These are phyloP conservation scores for Aspergillus coremiiformis DNA, from an alignment of 495 filamentous ascomycete species.

Conservation along the genomic window DNA sequence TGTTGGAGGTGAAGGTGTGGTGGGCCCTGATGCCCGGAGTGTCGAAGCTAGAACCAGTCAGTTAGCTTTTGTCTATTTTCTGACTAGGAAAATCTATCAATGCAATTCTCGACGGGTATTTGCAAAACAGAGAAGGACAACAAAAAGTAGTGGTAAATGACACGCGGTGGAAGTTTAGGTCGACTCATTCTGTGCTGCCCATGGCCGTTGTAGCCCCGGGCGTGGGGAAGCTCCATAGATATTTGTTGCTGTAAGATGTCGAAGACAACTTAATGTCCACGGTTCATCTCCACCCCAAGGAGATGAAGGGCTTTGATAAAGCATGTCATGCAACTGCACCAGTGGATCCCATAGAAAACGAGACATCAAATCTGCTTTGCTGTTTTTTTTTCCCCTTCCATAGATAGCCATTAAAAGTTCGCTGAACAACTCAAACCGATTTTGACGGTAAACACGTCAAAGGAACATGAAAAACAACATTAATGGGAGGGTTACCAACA, in stretches of 20 bases:
- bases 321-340: background rate
- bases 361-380: background rate
- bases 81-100: background rate
- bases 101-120: background rate
- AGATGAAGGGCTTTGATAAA: background rate
- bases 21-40: constrained; percentile 24
- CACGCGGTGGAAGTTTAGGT: background rate
- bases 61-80: constrained; percentile 1
- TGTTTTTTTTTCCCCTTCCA: background rate
- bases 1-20: constrained; percentile 43
- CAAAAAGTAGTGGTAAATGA: background rate
- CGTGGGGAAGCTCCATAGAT: background rate
- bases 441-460: background rate
- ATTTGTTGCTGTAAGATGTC: background rate
- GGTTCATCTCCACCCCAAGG: background rate
- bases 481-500: background rate
- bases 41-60: constrained; percentile 27
- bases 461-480: background rate
- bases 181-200: background rate
- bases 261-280: background rate
- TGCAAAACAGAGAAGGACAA: background rate
- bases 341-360: background rate
- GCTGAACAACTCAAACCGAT: background rate
- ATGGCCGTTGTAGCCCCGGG: background rate
- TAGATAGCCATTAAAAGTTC: background rate